A percentile compares a stretch with the other conserved stretches of the same genome.
Evolutionary conservation across 192 early-diverging fungal genomes (phyloP).

Genomic region (Backusella tuberculispora): DNA sequence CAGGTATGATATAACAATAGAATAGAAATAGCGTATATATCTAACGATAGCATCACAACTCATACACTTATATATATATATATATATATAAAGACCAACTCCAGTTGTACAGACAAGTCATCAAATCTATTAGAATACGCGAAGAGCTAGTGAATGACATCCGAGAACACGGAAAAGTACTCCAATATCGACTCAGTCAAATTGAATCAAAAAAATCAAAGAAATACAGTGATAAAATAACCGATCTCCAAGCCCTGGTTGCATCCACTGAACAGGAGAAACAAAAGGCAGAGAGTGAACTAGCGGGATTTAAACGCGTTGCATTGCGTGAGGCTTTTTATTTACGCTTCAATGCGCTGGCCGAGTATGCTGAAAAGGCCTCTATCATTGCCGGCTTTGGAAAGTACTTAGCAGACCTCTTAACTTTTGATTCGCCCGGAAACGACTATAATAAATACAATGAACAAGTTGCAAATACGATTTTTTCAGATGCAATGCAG

Average conservation of each 20-base stretch:
- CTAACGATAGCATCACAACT: neutral
- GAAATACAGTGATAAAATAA: conserved; percentile 33
- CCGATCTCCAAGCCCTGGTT: conserved; percentile 34
- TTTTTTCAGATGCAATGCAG: conserved; percentile 35
- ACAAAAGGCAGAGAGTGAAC: conserved; percentile 32
- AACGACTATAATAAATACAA: neutral
- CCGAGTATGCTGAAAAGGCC: conserved; percentile 43
- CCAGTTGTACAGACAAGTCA: conserved; percentile 40
- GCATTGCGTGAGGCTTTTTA: conserved; percentile 46
- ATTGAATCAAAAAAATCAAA: conserved; percentile 25
- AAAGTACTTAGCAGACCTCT: conserved; percentile 41
- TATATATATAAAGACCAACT: conserved; percentile 24
- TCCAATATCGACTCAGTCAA: conserved; percentile 32
- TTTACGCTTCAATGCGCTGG: conserved; percentile 44
- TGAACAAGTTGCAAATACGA: conserved; percentile 27
- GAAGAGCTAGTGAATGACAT: conserved; percentile 36
- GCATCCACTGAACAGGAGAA: conserved; percentile 30
- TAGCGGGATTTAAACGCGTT: conserved; percentile 46
- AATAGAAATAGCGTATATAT: neutral
- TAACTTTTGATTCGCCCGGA: conserved; percentile 22
- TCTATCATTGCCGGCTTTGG: conserved; percentile 44
- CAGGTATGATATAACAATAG: conserved; percentile 22
- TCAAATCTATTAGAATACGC: conserved; percentile 39
- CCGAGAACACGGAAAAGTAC: conserved; percentile 34
- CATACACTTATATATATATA: neutral